phyloP scores from a whole-genome alignment of 73 alveolate species.

The Vitrella brassicaformis region DNA sequence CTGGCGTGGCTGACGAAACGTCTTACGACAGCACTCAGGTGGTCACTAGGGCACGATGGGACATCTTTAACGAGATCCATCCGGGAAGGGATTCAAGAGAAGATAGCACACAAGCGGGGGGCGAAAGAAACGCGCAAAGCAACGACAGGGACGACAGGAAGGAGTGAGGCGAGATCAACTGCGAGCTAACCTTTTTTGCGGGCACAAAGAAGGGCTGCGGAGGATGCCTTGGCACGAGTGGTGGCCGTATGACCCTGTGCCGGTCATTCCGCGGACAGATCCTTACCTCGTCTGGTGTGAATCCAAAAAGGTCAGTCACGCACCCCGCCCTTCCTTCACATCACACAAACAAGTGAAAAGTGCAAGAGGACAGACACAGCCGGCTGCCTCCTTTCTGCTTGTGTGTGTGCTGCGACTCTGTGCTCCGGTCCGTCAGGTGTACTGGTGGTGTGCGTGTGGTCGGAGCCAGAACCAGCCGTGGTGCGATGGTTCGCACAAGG shows the following conservation, averaged over 20 bases:
- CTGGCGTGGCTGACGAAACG: too few relatives aligned
- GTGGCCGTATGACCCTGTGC: not conserved
- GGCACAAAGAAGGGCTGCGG: too few relatives aligned
- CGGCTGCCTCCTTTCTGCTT: not conserved
- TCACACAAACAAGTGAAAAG: not conserved
- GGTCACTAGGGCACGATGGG: too few relatives aligned
- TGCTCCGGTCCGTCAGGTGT: not conserved
- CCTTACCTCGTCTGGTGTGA: not conserved
- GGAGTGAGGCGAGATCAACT: too few relatives aligned
- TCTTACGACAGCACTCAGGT: too few relatives aligned
- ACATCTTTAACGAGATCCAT: too few relatives aligned
- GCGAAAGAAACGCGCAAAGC: too few relatives aligned
- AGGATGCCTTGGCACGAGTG: not conserved
- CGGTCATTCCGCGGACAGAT: not conserved
- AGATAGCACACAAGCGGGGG: too few relatives aligned
- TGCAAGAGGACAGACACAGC: not conserved
- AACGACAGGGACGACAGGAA: too few relatives aligned
- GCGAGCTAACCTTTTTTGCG: too few relatives aligned
- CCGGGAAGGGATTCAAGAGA: too few relatives aligned
- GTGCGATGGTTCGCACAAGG: conserved; percentile 25
- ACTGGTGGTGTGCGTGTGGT: conserved; percentile 25
- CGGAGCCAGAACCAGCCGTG: conserved; percentile 16
- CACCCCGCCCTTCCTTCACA: not conserved
- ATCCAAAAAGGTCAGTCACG: not conserved
- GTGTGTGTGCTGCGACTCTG: not conserved